phyloP scores from a whole-genome alignment of 768 basidiomycete genomes.

The Termitomyces sp. region DNA sequence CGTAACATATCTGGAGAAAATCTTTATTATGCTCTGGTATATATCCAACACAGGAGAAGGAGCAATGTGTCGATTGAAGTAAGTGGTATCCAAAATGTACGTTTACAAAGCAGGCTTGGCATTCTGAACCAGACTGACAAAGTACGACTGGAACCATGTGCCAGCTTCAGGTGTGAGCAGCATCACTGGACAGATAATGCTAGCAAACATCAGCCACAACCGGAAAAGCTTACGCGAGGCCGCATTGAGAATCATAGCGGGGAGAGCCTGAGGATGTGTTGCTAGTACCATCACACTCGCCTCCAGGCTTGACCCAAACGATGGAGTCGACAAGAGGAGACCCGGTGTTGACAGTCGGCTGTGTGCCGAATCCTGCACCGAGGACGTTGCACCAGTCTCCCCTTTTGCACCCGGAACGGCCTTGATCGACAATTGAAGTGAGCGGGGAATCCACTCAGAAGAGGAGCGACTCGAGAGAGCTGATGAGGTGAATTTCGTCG shows the following conservation, averaged over 20 bases:
- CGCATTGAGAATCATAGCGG: conserved; percentile 54
- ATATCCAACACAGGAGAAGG: no score
- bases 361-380: conserved; percentile 61
- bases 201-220: conserved; percentile 4
- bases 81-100: neutral
- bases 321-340: conserved; percentile 55
- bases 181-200: conserved; percentile 37
- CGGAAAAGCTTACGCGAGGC: conserved; percentile 38
- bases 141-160: conserved; percentile 70
- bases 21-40: no score
- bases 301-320: conserved; percentile 70
- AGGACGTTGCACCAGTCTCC: conserved; percentile 73
- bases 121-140: conserved; percentile 50
- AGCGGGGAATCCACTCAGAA: conserved; percentile 52
- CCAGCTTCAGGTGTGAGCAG: conserved; percentile 60
- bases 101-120: conserved; percentile 53
- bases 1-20: no score
- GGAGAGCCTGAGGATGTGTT: conserved; percentile 54
- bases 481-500: conserved; percentile 60
- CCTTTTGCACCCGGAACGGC: conserved; percentile 66
- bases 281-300: conserved; percentile 63
- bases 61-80: no score
- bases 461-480: conserved; percentile 51
- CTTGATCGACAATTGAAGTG: conserved; percentile 70
- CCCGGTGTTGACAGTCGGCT: conserved; percentile 55